Evolutionary conservation across 2,329 filamentous ascomycete species (phyloP).

Genomic region (Periconia macrospinosa): DNA sequence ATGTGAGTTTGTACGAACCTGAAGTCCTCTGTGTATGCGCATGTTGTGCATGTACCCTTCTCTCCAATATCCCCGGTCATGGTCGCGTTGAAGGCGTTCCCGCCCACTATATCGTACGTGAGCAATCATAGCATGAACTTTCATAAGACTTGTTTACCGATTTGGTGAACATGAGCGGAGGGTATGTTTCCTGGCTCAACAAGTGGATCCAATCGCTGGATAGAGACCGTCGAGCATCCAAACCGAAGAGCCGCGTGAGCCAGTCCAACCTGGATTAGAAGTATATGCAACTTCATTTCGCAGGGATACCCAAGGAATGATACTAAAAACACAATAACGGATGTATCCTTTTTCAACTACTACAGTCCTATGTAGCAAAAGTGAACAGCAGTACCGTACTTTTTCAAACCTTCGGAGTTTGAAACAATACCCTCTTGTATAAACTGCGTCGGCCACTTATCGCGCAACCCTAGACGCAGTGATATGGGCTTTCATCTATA

Average conservation of each 20-base stretch:
- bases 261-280: conserved; percentile 15
- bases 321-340: background rate
- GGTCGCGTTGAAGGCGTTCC: conserved; percentile 23
- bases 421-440: background rate
- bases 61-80: conserved; percentile 28
- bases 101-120: conserved; percentile 21
- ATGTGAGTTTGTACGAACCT: background rate
- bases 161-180: conserved; percentile 20
- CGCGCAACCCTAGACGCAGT: background rate
- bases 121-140: background rate
- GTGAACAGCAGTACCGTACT: background rate
- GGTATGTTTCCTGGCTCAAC: conserved; percentile 22
- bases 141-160: conserved; percentile 2
- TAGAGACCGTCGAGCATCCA: conserved; percentile 23
- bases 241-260: conserved; percentile 27
- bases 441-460: background rate
- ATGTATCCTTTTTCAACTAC: background rate
- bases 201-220: conserved; percentile 31
- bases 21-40: conserved; percentile 23
- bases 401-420: background rate
- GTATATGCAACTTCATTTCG: conserved; percentile 22
- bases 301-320: background rate
- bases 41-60: conserved; percentile 24
- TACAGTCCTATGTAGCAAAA: background rate
- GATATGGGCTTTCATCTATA: background rate